Evolutionary conservation across 495 filamentous ascomycete species (phyloP).

Genomic region (Xylaria scruposa): DNA sequence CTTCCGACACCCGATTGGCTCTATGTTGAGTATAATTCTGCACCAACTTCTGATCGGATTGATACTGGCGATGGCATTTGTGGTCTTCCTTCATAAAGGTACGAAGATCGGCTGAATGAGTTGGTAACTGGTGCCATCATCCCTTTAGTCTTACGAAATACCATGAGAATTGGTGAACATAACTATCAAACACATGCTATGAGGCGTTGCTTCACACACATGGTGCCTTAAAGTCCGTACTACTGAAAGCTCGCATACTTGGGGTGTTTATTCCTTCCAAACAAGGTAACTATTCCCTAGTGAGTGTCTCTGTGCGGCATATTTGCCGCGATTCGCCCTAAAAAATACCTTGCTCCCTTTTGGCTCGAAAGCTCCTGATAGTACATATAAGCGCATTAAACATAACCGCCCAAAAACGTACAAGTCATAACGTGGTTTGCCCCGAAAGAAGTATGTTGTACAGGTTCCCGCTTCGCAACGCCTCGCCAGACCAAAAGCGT

Average conservation of each 20-base stretch:
- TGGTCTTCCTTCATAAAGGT: not conserved
- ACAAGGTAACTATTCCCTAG: not conserved
- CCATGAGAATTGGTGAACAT: not conserved
- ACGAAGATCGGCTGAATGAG: not conserved
- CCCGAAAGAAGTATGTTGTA: constrained; percentile 6
- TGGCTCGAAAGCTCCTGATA: constrained; percentile 14
- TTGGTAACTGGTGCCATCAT: not conserved
- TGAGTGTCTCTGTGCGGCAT: not conserved
- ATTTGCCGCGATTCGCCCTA: not conserved
- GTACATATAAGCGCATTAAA: constrained; percentile 18
- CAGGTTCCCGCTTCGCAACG: not conserved
- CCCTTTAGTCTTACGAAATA: too few species aligned
- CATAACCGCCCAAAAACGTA: constrained; percentile 2
- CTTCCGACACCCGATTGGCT: not conserved
- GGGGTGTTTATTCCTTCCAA: not conserved
- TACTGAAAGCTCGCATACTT: not conserved
- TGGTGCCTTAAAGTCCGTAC: not conserved
- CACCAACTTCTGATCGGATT: not conserved
- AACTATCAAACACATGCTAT: not conserved
- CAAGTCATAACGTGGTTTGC: not conserved
- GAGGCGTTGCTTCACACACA: not conserved
- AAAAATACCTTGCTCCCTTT: not conserved
- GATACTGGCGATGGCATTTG: not conserved
- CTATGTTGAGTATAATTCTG: not conserved
- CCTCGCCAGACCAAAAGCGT: constrained; percentile 38